Base-by-base conservation (phyloP, 202 grass and related monocot species). In the Bolboschoenoplectus hybrid region DNA sequence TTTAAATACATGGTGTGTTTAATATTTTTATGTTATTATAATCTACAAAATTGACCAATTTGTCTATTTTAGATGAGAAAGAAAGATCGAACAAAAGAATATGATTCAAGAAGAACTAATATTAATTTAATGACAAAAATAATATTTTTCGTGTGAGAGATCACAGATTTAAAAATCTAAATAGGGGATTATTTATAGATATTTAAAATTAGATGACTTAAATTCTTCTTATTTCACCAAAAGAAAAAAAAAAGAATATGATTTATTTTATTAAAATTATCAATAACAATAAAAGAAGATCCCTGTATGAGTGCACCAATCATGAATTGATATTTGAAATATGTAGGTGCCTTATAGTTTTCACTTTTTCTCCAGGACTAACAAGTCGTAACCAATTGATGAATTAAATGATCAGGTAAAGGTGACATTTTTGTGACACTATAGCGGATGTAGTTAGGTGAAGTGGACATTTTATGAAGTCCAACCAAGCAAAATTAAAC, bases 351-450 rank as follows among this genome's bases (percentile, higher is more conserved):
- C 19, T 8, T 32, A 73, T 16, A 43, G 5, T 26, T 73, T 73
- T 49, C 3, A 11, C 7, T 20, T 11, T 65, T 38, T 66, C 32
- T 38, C 1, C 4, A 35, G 9, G 63, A 66, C 9, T 19, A 73
- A 45, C 43, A 45, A 72, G 43, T 72, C 41, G 2, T 49, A 72
- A 72, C 69, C 17, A 49, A 47, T 74, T n/a, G 19, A 8, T 50
- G 52, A 51, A 53, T 35, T 13, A 36, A 74, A 52, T 32, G 20
- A 74, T 52, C 71, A 50, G 71, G n/a, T 74, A 47, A 75, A 52
- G 20, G 14, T 11, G 72, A 75, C 20, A 46, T n/a, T 72, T 70
- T 20, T 72, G 41, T 47, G 41, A 45, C 67, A 16, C 67, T n/a
- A 8, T 72, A 16, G 7, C 7, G 41, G 68, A 20, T 72, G n/a